Conservation (phyloP, 345 rosid species). For the Populus pruinosa region DNA sequence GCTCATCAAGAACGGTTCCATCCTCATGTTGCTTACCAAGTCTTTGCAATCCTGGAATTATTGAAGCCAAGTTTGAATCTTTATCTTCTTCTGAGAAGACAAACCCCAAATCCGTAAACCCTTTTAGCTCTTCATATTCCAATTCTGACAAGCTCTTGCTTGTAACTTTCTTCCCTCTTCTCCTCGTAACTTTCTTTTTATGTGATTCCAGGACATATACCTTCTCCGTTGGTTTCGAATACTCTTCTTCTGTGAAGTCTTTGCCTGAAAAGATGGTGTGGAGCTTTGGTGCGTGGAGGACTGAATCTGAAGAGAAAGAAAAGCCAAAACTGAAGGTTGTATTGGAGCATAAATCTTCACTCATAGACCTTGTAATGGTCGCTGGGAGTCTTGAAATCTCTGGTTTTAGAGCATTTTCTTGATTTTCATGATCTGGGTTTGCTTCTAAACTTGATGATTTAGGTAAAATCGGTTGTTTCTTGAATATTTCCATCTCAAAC, state of each 20-base stretch:
- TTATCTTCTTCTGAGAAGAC: constrained; percentile 75
- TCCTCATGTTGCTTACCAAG: constrained; percentile 38
- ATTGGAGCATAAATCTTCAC: constrained; percentile 40
- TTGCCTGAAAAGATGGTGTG: constrained; percentile 36
- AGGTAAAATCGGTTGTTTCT: constrained; percentile 16
- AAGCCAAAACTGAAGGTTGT: constrained; percentile 24
- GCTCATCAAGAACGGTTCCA: constrained; percentile 16
- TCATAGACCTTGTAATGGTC: constrained; percentile 45
- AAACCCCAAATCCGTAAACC: constrained; percentile 90
- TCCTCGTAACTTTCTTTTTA: not conserved
- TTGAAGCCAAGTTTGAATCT: constrained; percentile 60
- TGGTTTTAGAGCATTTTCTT: constrained; percentile 20
- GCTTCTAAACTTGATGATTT: constrained; percentile 7
- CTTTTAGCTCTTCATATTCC: constrained; percentile 78
- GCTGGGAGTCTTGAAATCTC: constrained; percentile 24
- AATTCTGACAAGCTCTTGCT: constrained; percentile 64
- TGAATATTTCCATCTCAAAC: constrained; percentile 44
- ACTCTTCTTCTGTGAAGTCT: constrained; percentile 28
- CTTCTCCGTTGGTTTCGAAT: not conserved
- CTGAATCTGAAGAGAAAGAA: constrained; percentile 46
- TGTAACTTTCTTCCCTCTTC: constrained; percentile 22
- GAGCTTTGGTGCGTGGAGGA: constrained; percentile 37
- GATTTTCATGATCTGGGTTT: constrained; percentile 22
- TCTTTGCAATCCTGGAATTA: constrained; percentile 70
- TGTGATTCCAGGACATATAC: not conserved